Evolutionary conservation across 208 protist species (phyloP).

Genomic region (Leptomonas pyrrhocoris): DNA sequence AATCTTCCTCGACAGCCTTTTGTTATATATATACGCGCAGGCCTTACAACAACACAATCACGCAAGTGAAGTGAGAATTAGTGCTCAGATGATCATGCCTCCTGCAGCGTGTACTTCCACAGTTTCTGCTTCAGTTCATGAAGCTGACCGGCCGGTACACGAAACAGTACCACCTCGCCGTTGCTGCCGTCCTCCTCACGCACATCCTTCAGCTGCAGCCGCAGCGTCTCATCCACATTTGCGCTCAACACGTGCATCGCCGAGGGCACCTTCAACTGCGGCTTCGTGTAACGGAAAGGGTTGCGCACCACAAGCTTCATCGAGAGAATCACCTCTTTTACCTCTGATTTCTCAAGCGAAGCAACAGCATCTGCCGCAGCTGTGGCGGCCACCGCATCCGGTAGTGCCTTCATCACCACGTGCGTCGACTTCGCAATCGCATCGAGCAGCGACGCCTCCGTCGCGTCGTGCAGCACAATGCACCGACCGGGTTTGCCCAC

Average conservation of each 20-base stretch:
- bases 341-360: background rate
- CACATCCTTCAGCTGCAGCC: slow-evolving; percentile 29
- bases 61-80: background rate
- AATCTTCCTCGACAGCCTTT: too few species aligned
- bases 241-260: slow-evolving; percentile 68
- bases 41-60: background rate
- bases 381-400: slow-evolving; percentile 21
- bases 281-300: slow-evolving; percentile 68
- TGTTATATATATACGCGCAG: too few species aligned
- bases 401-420: slow-evolving; percentile 54
- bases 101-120: slow-evolving; percentile 86
- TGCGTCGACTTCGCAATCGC: slow-evolving; percentile 72
- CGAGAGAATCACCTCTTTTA: slow-evolving; percentile 3
- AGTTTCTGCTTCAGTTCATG: slow-evolving; percentile 77
- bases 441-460: slow-evolving; percentile 49
- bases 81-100: slow-evolving; percentile 24
- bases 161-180: slow-evolving; percentile 67
- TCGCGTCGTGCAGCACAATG: slow-evolving; percentile 83
- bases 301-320: slow-evolving; percentile 73
- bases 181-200: slow-evolving; percentile 31
- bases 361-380: slow-evolving; percentile 1
- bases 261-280: slow-evolving; percentile 50
- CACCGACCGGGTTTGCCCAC: slow-evolving; percentile 84
- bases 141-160: slow-evolving; percentile 37
- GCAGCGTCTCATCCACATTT: slow-evolving; percentile 39